A percentile compares a stretch with the other conserved stretches of the same genome.
These are phyloP conservation scores for Kodamaea ohmeri DNA, from an alignment of 1,139 yeast genomes.

Conservation along the genomic window DNA sequence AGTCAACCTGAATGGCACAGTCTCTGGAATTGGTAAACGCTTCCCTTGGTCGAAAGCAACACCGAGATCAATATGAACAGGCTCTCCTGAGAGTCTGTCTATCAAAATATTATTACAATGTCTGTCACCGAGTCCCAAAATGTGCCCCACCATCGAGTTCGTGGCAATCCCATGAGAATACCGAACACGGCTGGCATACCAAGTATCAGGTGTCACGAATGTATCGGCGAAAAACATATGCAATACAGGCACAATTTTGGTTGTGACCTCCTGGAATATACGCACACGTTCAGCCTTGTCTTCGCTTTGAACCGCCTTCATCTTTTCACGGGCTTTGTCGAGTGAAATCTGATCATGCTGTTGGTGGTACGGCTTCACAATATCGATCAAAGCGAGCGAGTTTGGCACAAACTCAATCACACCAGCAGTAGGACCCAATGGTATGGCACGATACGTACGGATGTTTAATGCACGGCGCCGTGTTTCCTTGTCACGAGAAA, in stretches of 20 bases:
- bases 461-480: slow-evolving; percentile 56
- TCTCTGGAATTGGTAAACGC: slow-evolving; percentile 80
- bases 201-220: slow-evolving; percentile 63
- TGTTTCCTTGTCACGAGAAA: slow-evolving; percentile 56
- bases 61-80: slow-evolving; percentile 93
- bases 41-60: slow-evolving; percentile 95
- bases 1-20: slow-evolving; percentile 89
- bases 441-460: slow-evolving; percentile 86
- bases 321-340: slow-evolving; percentile 54
- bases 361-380: slow-evolving; percentile 57
- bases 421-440: slow-evolving; percentile 85
- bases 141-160: slow-evolving; percentile 80
- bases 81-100: slow-evolving; percentile 81
- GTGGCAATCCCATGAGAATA: slow-evolving; percentile 84
- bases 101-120: slow-evolving; percentile 87
- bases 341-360: slow-evolving; percentile 47
- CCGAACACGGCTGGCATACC: slow-evolving; percentile 65
- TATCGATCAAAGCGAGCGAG: slow-evolving; percentile 69
- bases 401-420: slow-evolving; percentile 85
- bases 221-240: slow-evolving; percentile 66
- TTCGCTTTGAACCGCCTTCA: slow-evolving; percentile 57
- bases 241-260: slow-evolving; percentile 62
- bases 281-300: slow-evolving; percentile 45
- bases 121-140: slow-evolving; percentile 91
- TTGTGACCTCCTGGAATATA: slow-evolving; percentile 51